These are phyloP conservation scores for Albophoma yamanashiensis DNA, from an alignment of 2,329 filamentous ascomycete genomes.

Conservation along the genomic window DNA sequence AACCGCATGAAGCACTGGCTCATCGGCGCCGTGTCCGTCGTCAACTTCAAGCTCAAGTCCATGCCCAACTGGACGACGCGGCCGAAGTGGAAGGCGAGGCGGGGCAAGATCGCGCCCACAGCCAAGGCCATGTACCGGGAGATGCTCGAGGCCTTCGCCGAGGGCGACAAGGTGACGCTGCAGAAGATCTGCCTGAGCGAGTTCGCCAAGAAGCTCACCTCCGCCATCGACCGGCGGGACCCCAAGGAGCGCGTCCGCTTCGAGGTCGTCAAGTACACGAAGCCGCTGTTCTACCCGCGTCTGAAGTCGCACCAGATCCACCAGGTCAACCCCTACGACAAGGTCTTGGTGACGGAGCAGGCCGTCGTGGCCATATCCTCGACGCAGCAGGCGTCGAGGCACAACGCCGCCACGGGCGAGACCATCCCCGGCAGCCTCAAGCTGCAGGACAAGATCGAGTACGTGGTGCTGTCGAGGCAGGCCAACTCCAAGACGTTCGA, in stretches of 20 bases:
- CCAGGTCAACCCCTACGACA: constrained; percentile 31
- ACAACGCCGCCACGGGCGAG: constrained; percentile 22
- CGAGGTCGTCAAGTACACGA: constrained; percentile 42
- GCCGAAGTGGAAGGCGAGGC: constrained; percentile 32
- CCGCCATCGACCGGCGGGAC: constrained; percentile 41
- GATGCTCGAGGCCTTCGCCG: constrained; percentile 52
- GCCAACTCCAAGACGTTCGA: constrained; percentile 34
- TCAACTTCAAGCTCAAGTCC: constrained; percentile 32
- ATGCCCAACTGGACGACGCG: constrained; percentile 30
- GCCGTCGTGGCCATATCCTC: constrained; percentile 51
- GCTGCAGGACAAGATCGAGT: constrained; percentile 48
- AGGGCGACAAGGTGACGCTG: constrained; percentile 41
- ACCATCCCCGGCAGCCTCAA: constrained; percentile 35
- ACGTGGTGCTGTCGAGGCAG: constrained; percentile 48
- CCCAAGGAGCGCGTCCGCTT: constrained; percentile 35
- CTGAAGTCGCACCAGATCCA: constrained; percentile 45
- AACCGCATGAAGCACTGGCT: constrained; percentile 23
- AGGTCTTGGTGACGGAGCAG: constrained; percentile 29
- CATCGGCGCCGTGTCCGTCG: constrained; percentile 20
- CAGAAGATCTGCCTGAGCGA: constrained; percentile 41
- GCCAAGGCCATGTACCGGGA: constrained; percentile 49
- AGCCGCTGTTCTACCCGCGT: constrained; percentile 28
- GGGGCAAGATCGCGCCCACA: constrained; percentile 32
- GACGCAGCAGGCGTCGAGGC: constrained; percentile 40
- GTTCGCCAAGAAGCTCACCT: constrained; percentile 39